Percentiles rank a stretch among this genome's conserved stretches.
Conservation (phyloP, 2,329 filamentous ascomycete genomes). For the Verticillium tricorpus region DNA sequence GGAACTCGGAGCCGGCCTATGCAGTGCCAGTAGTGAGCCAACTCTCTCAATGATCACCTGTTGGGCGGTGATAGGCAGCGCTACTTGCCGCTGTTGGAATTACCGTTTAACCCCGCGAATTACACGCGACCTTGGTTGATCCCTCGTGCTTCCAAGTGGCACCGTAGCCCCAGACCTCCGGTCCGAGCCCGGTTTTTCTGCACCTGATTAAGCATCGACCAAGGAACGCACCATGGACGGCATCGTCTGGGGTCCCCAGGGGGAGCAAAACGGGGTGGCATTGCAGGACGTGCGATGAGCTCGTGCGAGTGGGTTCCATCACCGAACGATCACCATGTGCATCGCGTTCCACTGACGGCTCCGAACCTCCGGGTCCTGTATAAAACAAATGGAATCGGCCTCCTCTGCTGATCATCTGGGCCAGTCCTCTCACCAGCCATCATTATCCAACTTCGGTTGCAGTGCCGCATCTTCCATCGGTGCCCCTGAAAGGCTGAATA, state of each 20-base stretch:
- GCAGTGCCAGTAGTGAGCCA: background rate
- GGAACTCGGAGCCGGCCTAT: background rate
- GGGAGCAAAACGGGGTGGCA: background rate
- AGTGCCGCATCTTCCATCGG: background rate
- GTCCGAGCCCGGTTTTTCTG: background rate
- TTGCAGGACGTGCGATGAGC: background rate
- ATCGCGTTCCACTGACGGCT: background rate
- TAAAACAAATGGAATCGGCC: background rate
- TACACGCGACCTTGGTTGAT: background rate
- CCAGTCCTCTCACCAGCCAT: background rate
- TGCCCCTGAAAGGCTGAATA: background rate
- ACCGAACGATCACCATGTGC: background rate
- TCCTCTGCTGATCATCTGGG: background rate
- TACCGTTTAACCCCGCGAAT: background rate
- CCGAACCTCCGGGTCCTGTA: background rate
- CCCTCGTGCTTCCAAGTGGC: background rate
- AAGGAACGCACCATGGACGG: background rate
- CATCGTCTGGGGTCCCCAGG: background rate
- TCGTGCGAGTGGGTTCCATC: background rate
- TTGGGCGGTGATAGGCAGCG: background rate
- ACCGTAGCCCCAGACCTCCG: background rate
- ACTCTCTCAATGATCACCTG: background rate
- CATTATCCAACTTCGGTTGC: background rate
- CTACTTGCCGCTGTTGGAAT: background rate
- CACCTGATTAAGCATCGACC: background rate